Base-by-base conservation (phyloP, 2,329 filamentous ascomycete species). In the Scedosporium minutisporum region DNA sequence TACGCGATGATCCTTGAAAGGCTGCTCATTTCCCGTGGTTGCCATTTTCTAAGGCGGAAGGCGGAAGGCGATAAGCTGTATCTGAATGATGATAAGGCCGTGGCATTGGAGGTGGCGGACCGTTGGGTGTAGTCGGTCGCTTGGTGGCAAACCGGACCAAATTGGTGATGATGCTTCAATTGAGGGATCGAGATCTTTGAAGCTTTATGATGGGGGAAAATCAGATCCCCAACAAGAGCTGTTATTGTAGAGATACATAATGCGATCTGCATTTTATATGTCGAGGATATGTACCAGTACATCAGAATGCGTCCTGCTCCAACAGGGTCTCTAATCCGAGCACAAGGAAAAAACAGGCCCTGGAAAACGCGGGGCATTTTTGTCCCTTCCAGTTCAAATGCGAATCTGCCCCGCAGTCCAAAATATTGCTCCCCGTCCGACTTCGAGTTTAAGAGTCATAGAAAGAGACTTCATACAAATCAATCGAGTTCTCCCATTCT, bases 331-430 rank as follows among this genome's bases (percentile, higher is more conserved):
- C 6, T 3, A 6, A 33, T n/a, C 27, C 1, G 4, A 58, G 9
- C 57, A n/a, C 57, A 18, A 5, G 42, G 29, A 27, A 57, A 29
- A 57, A 23, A 57, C 2, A 51, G 41, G n/a, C 38, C 42, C 44
- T 41, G 10, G 58, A 25, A 33, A 53, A 27, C 44, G 60, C 60
- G 60, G 60, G 60, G 60, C 60, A 61, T n/a, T 41, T 27, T 51
- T 41, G 16, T 18, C 6, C 16, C 6, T 51, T 12, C 16, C n/a
- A 51, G n/a, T 18, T 23, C 21, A 51, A 21, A 12, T 21, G 46
- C 21, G 42, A 57, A 57, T 57, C 60, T 61, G 60, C 60, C 60
- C 60, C 60, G 48, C 60, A 61, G 59, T 61, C 41, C 46, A 25
- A 42, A 21, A 60, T 33, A 23, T 51, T 51, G 2, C 44, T 51